Percentiles rank a stretch among this genome's conserved stretches.
Evolutionary conservation across 768 basidiomycete species (phyloP).

Genomic region (Mycena haematopus): DNA sequence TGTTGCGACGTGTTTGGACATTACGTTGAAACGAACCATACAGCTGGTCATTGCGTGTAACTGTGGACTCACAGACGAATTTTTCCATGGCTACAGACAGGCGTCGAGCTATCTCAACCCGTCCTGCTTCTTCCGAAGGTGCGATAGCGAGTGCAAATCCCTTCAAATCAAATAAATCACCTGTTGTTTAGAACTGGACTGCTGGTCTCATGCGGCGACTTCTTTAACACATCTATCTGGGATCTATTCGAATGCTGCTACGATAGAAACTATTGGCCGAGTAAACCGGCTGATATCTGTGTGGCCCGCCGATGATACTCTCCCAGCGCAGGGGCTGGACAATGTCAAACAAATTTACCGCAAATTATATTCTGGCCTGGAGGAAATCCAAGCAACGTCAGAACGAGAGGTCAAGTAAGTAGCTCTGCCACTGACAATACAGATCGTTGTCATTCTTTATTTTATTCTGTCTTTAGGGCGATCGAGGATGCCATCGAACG

Average conservation of each 20-base stretch:
- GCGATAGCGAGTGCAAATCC: conserved; percentile 29
- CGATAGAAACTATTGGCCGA: conserved; percentile 67
- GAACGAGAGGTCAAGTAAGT: conserved; percentile 69
- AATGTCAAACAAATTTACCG: conserved; percentile 66
- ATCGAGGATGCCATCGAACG: conserved; percentile 77
- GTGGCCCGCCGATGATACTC: conserved; percentile 75
- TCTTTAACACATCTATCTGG: conserved; percentile 62
- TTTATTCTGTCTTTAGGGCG: conserved; percentile 50
- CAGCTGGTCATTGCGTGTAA: background rate
- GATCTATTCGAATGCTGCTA: conserved; percentile 56
- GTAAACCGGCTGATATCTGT: conserved; percentile 74
- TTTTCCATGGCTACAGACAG: conserved; percentile 59
- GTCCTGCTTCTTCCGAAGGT: conserved; percentile 84
- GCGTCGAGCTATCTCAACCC: conserved; percentile 62
- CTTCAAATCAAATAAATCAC: conserved; percentile 29
- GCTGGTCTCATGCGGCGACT: conserved; percentile 73
- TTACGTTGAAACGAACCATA: background rate
- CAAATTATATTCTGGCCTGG: conserved; percentile 65
- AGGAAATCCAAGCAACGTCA: conserved; percentile 63
- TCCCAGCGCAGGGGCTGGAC: conserved; percentile 73
- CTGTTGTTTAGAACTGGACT: conserved; percentile 65
- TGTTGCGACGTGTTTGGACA: background rate
- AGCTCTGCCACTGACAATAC: conserved; percentile 12
- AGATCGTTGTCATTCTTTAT: conserved; percentile 9
- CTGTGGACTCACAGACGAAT: background rate